Base-by-base conservation (phyloP, 1,139 yeast species). In the Meyerozyma carpophila region DNA sequence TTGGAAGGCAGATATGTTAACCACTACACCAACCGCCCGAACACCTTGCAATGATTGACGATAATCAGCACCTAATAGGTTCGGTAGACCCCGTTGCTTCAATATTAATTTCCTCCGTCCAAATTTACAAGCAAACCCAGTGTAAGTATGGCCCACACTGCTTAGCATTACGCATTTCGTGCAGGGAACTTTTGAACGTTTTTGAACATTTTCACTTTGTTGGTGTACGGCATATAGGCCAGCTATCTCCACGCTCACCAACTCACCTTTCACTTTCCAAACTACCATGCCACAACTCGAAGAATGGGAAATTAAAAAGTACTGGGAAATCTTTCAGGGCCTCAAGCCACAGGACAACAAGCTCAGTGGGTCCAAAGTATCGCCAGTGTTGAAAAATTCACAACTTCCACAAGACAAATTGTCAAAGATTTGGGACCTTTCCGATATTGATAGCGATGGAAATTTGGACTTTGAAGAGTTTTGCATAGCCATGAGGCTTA, bases 251-350 rank as follows among this genome's bases (percentile, higher is more conserved):
- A 21, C 24, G 20, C 10, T 31, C 10, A 9, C 34, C 34, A 31
- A 13, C 20, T n/a, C 34, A 13, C 34, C 16, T 4, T 13, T 13
- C 34, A 5, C 28, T 16, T 3, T 16, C 39, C 8, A 9, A 10
- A 34, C 11, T 13, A 50, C 39, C 20, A 71, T 72, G 77, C 83
- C 84, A 36, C 82, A 86, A 53, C 70, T 90, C 50, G 96, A 89
- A 64, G 95, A 90, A 56, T 88, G 95, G 84, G 98, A 91, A 65
- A 89, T 91, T 55, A 86, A 88, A 60, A 90, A 91, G 67, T 93
- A 89, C 72, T 93, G 98, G 98, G 96, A 93, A 64, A 90, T 93
- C 45, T 93, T 93, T 70, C 82, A 86, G 52, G 96, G 96, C 8
- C 77, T 93, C 54, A 79, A 79, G 50, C 98, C 98, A 0, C 79